These are phyloP conservation scores for Trichoderma aggressivum DNA, from an alignment of 2,329 filamentous ascomycete genomes.

Conservation along the genomic window DNA sequence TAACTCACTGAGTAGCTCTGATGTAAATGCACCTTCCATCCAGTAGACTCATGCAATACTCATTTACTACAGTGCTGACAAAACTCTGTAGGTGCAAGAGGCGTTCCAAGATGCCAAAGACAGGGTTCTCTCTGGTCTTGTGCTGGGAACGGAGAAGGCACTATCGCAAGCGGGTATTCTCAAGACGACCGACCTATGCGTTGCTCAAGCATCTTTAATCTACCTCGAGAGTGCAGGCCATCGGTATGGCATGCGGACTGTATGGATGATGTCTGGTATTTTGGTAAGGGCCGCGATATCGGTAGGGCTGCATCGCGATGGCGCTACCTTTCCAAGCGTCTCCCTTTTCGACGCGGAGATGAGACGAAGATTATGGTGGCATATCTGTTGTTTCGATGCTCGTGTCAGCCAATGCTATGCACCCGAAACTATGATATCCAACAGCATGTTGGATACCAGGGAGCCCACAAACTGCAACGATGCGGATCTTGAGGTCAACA, in stretches of 20 bases:
- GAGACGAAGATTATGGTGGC: conserved; percentile 4
- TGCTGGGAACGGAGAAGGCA: conserved; percentile 26
- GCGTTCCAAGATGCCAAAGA: not conserved
- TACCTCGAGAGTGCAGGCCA: conserved; percentile 26
- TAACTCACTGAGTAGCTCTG: conserved; percentile 25
- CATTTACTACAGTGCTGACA: conserved; percentile 6
- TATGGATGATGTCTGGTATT: conserved; percentile 26
- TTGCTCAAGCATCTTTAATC: conserved; percentile 29
- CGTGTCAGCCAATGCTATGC: not conserved
- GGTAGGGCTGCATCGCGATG: conserved; percentile 22
- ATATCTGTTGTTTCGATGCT: conserved; percentile 1
- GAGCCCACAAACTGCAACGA: not conserved
- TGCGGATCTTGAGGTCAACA: not conserved
- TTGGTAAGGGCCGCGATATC: conserved; percentile 27
- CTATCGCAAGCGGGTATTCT: conserved; percentile 27
- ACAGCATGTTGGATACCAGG: not conserved
- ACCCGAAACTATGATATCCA: not conserved
- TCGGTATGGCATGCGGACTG: conserved; percentile 21
- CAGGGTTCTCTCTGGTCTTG: conserved; percentile 19
- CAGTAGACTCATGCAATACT: conserved; percentile 16
- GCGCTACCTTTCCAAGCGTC: not conserved
- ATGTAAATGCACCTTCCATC: conserved; percentile 21
- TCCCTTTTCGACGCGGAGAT: not conserved
- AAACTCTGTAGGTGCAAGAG: not conserved
- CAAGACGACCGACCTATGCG: conserved; percentile 23